Conservation (phyloP, 345 rosid species). For the Arabidopsis thaliana region DNA sequence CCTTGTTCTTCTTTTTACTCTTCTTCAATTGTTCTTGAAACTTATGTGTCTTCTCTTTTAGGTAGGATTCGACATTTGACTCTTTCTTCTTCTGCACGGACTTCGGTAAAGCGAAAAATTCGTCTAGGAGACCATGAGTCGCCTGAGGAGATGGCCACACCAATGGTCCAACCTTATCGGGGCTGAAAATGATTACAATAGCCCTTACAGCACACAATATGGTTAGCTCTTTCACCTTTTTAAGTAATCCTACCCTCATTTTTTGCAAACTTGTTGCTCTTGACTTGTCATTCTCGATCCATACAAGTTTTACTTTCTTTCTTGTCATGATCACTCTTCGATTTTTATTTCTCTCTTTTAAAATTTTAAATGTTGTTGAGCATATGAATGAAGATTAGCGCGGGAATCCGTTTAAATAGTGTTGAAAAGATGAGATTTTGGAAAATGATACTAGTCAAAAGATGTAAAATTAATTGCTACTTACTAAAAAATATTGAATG, state of each 20-base stretch:
- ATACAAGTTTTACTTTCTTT: too few species aligned
- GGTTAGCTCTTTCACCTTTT: neutral
- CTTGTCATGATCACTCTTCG: too few species aligned
- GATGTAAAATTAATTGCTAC: too few species aligned
- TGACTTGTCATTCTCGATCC: too few species aligned
- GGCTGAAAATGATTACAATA: neutral
- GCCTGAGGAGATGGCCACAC: neutral
- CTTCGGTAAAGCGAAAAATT: neutral
- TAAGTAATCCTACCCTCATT: neutral
- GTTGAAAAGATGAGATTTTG: too few species aligned
- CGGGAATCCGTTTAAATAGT: too few species aligned
- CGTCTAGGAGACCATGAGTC: neutral
- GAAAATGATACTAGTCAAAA: too few species aligned
- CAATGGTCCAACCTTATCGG: neutral
- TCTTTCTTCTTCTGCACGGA: neutral
- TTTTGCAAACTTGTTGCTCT: neutral
- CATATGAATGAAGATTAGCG: too few species aligned
- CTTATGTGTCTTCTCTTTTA: neutral
- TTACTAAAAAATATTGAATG: too few species aligned
- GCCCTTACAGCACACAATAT: neutral
- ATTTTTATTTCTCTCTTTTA: too few species aligned
- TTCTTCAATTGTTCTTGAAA: neutral
- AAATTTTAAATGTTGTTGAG: too few species aligned
- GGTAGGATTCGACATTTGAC: neutral
- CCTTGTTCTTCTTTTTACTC: neutral